These are phyloP conservation scores for Alternaria sp. DNA, from an alignment of 2,329 filamentous ascomycete genomes.

Conservation along the genomic window DNA sequence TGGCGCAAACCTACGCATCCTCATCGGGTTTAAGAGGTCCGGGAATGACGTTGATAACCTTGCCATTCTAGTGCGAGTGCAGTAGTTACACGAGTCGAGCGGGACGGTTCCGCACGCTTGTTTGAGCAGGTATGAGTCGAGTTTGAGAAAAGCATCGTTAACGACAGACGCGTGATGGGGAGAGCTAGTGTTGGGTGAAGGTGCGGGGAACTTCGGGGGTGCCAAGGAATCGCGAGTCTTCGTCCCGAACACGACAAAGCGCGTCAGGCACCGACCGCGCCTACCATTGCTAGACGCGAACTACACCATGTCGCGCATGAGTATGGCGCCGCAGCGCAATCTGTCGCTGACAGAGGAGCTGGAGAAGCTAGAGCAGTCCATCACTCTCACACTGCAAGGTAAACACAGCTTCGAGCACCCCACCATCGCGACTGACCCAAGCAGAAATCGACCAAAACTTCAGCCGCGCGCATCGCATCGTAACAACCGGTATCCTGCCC, in stretches of 20 bases:
- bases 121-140: neutral
- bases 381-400: conserved; percentile 93
- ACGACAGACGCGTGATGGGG: neutral
- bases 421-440: conserved; percentile 32
- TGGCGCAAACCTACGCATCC: conserved; percentile 4
- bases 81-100: neutral
- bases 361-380: conserved; percentile 94
- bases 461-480: conserved; percentile 93
- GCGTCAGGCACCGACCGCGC: conserved; percentile 16
- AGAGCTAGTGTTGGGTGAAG: neutral
- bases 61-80: neutral
- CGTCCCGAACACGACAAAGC: conserved; percentile 15
- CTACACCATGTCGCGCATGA: conserved; percentile 58
- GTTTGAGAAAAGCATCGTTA: neutral
- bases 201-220: conserved; percentile 26
- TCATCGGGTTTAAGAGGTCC: conserved; percentile 20
- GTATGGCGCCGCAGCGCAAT: conserved; percentile 58
- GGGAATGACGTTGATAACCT: conserved; percentile 14
- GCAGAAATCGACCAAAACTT: conserved; percentile 98
- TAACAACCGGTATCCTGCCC: conserved; percentile 90
- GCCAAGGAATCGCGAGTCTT: conserved; percentile 21
- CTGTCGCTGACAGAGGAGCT: conserved; percentile 92
- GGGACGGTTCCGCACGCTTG: conserved; percentile 7
- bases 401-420: conserved; percentile 29
- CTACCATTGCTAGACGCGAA: conserved; percentile 1